A percentile compares a stretch with the other conserved stretches of the same genome.
Conservation (phyloP, 2,329 filamentous ascomycete species). For the Trichoderma guizhouense region DNA sequence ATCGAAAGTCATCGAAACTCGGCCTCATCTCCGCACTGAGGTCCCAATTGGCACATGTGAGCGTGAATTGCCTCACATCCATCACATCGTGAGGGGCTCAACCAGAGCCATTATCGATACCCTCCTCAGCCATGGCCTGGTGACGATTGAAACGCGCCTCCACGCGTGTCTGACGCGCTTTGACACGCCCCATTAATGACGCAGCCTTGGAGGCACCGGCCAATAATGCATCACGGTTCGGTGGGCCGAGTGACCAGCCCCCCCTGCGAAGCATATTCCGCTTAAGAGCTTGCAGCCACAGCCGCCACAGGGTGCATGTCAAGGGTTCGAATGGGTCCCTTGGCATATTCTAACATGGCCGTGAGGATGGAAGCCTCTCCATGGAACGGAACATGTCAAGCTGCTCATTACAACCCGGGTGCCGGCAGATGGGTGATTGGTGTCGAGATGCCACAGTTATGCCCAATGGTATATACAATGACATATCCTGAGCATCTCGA, state of each 20-base stretch:
- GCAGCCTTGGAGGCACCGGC: background rate
- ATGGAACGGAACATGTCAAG: background rate
- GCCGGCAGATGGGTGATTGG: background rate
- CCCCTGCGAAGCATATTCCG: constrained; percentile 3
- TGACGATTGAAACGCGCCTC: constrained; percentile 11
- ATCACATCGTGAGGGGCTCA: background rate
- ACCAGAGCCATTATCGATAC: background rate
- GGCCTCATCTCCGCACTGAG: background rate
- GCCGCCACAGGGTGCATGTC: background rate
- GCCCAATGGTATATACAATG: background rate
- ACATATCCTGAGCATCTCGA: background rate
- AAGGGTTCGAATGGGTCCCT: background rate
- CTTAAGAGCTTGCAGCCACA: constrained; percentile 15
- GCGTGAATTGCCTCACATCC: background rate
- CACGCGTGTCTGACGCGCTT: constrained; percentile 13
- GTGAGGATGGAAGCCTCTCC: background rate
- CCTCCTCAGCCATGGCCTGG: background rate
- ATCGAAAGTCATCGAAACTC: background rate
- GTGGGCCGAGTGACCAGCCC: constrained; percentile 2
- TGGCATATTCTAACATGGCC: background rate
- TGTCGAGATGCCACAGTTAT: background rate
- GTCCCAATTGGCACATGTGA: background rate
- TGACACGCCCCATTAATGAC: constrained; percentile 14
- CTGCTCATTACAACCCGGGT: background rate
- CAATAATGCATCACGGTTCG: background rate